phyloP scores from a whole-genome alignment of 2,329 filamentous ascomycete genomes.

The Aureobasidium mangrovei region DNA sequence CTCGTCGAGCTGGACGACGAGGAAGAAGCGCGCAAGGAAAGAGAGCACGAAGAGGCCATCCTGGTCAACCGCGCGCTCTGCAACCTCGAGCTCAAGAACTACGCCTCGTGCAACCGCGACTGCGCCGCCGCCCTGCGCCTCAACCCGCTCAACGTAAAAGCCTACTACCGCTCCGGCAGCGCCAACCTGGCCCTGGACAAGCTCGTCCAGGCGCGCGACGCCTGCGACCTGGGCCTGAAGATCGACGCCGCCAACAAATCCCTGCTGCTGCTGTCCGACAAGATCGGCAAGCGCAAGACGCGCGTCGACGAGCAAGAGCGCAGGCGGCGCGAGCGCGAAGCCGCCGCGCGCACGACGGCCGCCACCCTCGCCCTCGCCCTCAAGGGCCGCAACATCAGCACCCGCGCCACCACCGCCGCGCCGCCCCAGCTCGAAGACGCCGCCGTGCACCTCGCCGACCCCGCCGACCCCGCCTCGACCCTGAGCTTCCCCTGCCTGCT shows the following conservation, averaged over 20 bases:
- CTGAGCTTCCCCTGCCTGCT: constrained; percentile 72
- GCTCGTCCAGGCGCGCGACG: constrained; percentile 69
- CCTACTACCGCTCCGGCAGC: constrained; percentile 73
- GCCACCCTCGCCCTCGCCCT: constrained; percentile 46
- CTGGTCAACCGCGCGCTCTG: constrained; percentile 84
- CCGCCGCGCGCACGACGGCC: constrained; percentile 48
- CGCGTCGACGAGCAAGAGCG: constrained; percentile 48
- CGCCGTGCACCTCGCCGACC: constrained; percentile 58
- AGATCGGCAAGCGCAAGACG: constrained; percentile 53
- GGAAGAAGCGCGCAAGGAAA: constrained; percentile 53
- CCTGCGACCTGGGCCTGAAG: constrained; percentile 62
- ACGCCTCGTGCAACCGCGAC: constrained; percentile 76
- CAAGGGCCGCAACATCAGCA: constrained; percentile 60
- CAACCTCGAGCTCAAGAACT: constrained; percentile 81
- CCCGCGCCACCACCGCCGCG: constrained; percentile 52
- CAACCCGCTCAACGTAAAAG: constrained; percentile 77
- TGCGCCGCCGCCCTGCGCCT: constrained; percentile 70
- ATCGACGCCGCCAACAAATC: constrained; percentile 63
- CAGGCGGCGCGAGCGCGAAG: constrained; percentile 48
- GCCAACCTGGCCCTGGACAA: constrained; percentile 74
- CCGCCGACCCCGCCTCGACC: constrained; percentile 61
- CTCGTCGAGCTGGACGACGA: constrained; percentile 48
- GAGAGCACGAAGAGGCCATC: constrained; percentile 61
- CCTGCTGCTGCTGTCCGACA: constrained; percentile 52
- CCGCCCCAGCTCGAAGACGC: constrained; percentile 87